These are phyloP conservation scores for Torulaspora quercuum DNA, from an alignment of 805 yeast species.

Conservation along the genomic window DNA sequence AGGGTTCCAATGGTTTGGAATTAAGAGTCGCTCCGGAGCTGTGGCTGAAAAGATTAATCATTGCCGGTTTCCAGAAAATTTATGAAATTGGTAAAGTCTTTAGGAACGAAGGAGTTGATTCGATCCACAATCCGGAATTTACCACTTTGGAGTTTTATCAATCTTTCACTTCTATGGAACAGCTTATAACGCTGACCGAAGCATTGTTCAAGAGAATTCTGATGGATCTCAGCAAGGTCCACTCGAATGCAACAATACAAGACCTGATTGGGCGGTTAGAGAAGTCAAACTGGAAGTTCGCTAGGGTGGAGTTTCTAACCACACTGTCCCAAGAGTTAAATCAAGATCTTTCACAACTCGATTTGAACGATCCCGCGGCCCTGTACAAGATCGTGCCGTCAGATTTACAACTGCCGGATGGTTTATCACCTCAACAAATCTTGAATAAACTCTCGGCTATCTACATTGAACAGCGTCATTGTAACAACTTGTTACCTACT, in stretches of 20 bases:
- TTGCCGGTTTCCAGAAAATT: slow-evolving; percentile 81
- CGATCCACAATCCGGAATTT: slow-evolving; percentile 93
- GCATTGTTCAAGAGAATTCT: slow-evolving; percentile 45
- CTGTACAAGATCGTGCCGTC: slow-evolving; percentile 18
- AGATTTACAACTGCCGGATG: slow-evolving; percentile 1
- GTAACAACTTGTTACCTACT: slow-evolving; percentile 52
- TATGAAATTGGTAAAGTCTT: slow-evolving; percentile 84
- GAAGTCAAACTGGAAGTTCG: slow-evolving; percentile 27
- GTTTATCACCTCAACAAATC: slow-evolving; percentile 51
- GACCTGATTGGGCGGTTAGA: slow-evolving; percentile 15
- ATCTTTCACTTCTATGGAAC: slow-evolving; percentile 61
- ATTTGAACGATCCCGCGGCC: slow-evolving; percentile 32
- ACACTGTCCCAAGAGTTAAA: slow-evolving; percentile 28
- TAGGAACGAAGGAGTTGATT: slow-evolving; percentile 90
- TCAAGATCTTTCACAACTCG: slow-evolving; percentile 28
- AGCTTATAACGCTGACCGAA: slow-evolving; percentile 64
- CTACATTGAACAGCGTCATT: slow-evolving; percentile 60
- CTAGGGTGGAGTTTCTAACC: slow-evolving; percentile 34
- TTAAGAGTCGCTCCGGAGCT: slow-evolving; percentile 92
- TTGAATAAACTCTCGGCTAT: slow-evolving; percentile 60
- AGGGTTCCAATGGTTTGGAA: slow-evolving; percentile 41
- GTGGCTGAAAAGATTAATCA: slow-evolving; percentile 81
- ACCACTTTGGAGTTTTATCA: slow-evolving; percentile 87
- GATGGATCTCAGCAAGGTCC: slow-evolving; percentile 30
- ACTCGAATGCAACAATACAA: slow-evolving; percentile 5